These are phyloP conservation scores for Sabuloglossum arenarium DNA, from an alignment of 495 filamentous ascomycete species.

Conservation along the genomic window DNA sequence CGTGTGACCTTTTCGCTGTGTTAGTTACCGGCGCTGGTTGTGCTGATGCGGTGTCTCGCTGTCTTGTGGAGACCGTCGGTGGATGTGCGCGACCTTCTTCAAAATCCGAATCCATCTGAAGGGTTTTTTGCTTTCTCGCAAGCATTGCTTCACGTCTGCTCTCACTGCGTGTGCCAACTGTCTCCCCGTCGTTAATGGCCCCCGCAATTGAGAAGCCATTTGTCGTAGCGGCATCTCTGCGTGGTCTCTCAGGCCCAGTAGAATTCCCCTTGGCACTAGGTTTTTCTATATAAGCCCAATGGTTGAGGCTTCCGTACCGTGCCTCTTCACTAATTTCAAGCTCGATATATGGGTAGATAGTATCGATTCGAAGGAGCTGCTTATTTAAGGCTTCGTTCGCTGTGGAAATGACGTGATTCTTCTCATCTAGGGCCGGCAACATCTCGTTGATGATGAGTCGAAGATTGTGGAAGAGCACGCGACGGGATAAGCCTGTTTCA, in stretches of 20 bases:
- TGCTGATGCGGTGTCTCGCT: slow-evolving; percentile 1
- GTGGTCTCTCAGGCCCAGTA: slow-evolving; percentile 41
- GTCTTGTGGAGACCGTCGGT: neutral
- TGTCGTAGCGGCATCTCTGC: slow-evolving; percentile 53
- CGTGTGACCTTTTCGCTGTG: slow-evolving; percentile 34
- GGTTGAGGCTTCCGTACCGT: slow-evolving; percentile 68
- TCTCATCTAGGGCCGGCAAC: slow-evolving; percentile 76
- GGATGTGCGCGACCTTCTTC: slow-evolving; percentile 31
- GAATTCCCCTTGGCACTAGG: slow-evolving; percentile 36
- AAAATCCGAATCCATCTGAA: slow-evolving; percentile 53
- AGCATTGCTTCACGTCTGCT: slow-evolving; percentile 57
- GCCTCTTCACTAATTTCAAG: slow-evolving; percentile 86
- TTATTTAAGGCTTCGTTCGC: slow-evolving; percentile 76
- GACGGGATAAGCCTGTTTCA: slow-evolving; percentile 32
- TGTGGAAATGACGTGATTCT: slow-evolving; percentile 82
- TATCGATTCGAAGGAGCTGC: slow-evolving; percentile 65
- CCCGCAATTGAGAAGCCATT: slow-evolving; percentile 43
- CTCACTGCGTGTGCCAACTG: slow-evolving; percentile 53
- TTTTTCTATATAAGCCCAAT: slow-evolving; percentile 93
- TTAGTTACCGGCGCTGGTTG: slow-evolving; percentile 14
- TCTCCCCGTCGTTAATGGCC: slow-evolving; percentile 56
- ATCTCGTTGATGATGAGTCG: slow-evolving; percentile 32
- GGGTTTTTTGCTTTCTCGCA: slow-evolving; percentile 44
- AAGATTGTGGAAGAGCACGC: slow-evolving; percentile 37
- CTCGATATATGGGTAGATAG: slow-evolving; percentile 63